Percentiles rank a stretch among this genome's conserved stretches.
These are phyloP conservation scores for Gryganskiella cystojenkinii DNA, from an alignment of 192 early-diverging fungal genomes.

Conservation along the genomic window DNA sequence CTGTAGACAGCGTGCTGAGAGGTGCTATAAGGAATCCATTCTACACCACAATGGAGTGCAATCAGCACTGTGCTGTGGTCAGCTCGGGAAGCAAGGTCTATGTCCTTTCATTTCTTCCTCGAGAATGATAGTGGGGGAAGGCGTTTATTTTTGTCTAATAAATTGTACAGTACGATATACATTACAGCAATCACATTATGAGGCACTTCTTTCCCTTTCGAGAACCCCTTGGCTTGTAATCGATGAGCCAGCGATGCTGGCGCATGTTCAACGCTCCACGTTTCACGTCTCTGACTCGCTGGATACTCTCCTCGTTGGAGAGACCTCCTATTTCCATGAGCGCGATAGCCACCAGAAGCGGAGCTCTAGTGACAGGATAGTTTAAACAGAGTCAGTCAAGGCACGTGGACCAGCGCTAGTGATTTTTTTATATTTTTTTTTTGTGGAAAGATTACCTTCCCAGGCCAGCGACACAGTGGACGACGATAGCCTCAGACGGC, in stretches of 20 bases:
- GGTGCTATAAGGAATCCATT: conserved; percentile 32
- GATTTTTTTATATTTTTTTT: background rate
- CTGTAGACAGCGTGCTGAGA: conserved; percentile 24
- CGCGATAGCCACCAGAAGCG: conserved; percentile 80
- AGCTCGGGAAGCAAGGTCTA: conserved; percentile 41
- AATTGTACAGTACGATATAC: too few species aligned
- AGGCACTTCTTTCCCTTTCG: conserved; percentile 59
- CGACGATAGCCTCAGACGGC: conserved; percentile 61
- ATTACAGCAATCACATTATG: conserved; percentile 17
- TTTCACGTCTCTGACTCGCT: conserved; percentile 74
- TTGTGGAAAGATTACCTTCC: conserved; percentile 63
- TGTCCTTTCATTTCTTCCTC: conserved; percentile 40
- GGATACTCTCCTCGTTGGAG: conserved; percentile 78
- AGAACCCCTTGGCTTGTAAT: conserved; percentile 52
- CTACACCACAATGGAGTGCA: conserved; percentile 51
- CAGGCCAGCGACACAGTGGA: conserved; percentile 85
- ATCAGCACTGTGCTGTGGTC: conserved; percentile 47
- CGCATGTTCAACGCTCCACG: conserved; percentile 82
- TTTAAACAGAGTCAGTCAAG: too few species aligned
- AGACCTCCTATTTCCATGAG: conserved; percentile 87
- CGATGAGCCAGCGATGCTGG: too few species aligned
- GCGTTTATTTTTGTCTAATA: background rate
- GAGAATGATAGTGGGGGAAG: conserved; percentile 9
- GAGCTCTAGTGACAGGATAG: too few species aligned
- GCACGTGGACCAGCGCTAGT: too few species aligned